Base-by-base conservation (phyloP, 495 filamentous ascomycete species). In the Chaetomidium leptoderma region DNA sequence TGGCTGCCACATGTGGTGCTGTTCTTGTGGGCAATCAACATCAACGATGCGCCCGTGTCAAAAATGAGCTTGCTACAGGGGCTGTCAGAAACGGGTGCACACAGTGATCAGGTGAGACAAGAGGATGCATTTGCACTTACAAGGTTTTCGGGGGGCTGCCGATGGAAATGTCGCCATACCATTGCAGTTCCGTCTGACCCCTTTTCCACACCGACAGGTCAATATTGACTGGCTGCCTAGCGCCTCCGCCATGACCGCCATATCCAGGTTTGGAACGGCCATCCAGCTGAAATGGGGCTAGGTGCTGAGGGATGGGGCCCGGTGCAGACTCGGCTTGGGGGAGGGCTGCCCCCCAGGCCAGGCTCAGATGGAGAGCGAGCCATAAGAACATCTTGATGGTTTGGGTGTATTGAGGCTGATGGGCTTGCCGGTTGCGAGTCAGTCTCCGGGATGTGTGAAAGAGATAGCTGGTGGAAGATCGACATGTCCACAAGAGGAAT, bases 81-180 rank as follows among this genome's bases (percentile, higher is more conserved):
- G 11, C n/a, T n/a, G 35, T 49, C 9, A 49, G 33, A 14, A 10
- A 19, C 17, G 11, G 19, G 17, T 4, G 10, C 0, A 13, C 5
- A 24, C 8, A 7, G 9, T 3, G 11, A 43, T 26, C 8, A 24
- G 42, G 10, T 26, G 19, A 7, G 21, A 10, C 3, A 9, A 40
- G 16, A 14, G 14, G 27, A 46, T 3, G 16, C 5, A 21, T 13
- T 4, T 26, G 17, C 27, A 50, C 60, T 57, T 53, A 65, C 66
- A 67, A 60, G 8, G 44, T 66, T 46, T 60, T 60, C 0, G 62
- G 66, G 7, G 66, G 66, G 0, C 55, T 67, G 16, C 66, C 66
- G 4, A 69, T 59, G 7, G 55, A 55, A 17, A 69, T 66, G 5
- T 51, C 59, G 27, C 57, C 63, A 30, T 59, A 56, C 66, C 66